A percentile compares a stretch with the other conserved stretches of the same genome.
Conservation (phyloP, 257 asterid species). For the Solanum pennellii region DNA sequence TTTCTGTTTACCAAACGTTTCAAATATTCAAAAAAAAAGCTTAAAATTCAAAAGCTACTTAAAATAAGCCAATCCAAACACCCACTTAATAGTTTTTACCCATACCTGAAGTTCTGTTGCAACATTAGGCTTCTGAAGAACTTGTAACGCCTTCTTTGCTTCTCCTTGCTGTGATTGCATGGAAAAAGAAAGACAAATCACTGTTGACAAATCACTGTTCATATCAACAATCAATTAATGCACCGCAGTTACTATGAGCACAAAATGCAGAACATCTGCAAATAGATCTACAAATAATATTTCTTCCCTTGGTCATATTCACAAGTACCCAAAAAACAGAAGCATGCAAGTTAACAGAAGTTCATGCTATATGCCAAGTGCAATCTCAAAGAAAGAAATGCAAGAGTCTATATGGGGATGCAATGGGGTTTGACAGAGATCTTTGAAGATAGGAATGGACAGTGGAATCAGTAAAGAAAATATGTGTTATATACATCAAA, state of each 20-base stretch:
- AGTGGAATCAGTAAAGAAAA: not conserved
- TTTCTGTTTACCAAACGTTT: not conserved
- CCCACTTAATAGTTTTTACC: not conserved
- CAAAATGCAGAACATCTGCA: not conserved
- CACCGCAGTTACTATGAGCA: not conserved
- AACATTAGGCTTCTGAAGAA: constrained; percentile 93
- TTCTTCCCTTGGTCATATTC: not conserved
- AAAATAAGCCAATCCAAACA: not conserved
- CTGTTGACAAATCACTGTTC: not conserved
- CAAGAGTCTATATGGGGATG: not conserved
- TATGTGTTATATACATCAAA: not conserved
- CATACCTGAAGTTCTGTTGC: constrained; percentile 83
- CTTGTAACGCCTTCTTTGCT: constrained; percentile 92
- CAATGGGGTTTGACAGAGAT: not conserved
- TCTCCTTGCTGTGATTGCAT: constrained; percentile 64
- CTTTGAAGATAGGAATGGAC: not conserved
- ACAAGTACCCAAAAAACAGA: not conserved
- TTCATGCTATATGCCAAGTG: not conserved
- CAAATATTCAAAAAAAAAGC: not conserved
- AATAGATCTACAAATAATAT: not conserved
- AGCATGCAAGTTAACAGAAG: not conserved
- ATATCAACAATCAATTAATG: not conserved
- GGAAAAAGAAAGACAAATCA: not conserved
- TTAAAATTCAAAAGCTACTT: not conserved
- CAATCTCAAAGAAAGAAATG: not conserved